phyloP scores from a whole-genome alignment of 495 filamentous ascomycete species.

The Clavariopsis aquatica region DNA sequence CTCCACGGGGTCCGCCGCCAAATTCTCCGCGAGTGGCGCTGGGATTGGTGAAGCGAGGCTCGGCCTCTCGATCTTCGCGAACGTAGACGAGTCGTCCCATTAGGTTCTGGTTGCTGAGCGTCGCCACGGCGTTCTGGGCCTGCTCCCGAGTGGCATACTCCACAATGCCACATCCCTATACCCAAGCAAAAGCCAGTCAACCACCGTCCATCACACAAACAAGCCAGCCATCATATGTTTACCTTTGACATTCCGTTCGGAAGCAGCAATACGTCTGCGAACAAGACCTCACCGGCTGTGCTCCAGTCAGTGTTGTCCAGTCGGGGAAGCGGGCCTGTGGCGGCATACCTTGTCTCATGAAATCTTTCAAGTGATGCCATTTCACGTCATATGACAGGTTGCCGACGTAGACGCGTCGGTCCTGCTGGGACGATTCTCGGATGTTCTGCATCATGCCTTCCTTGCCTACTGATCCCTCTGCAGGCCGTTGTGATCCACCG shows the following conservation, averaged over 20 bases:
- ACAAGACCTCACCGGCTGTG: conserved; percentile 97
- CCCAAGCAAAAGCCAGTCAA: conserved; percentile 97
- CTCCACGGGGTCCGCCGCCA: conserved; percentile 53
- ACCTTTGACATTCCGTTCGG: conserved; percentile 99
- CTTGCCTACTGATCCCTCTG: conserved; percentile 82
- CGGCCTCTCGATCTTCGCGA: conserved; percentile 94
- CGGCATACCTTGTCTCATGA: conserved; percentile 95
- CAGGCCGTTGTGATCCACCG: conserved; percentile 67
- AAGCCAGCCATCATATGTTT: conserved; percentile 80
- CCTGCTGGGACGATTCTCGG: conserved; percentile 92
- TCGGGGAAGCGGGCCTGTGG: not conserved
- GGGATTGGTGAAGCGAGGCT: conserved; percentile 82
- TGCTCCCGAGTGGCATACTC: conserved; percentile 99
- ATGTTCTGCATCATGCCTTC: conserved; percentile 95
- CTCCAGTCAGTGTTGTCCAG: conserved; percentile 14
- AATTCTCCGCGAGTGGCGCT: conserved; percentile 52
- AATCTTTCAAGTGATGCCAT: conserved; percentile 99
- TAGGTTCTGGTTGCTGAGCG: conserved; percentile 97
- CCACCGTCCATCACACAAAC: conserved; percentile 74
- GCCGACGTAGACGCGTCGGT: conserved; percentile 98
- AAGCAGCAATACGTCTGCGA: conserved; percentile 99
- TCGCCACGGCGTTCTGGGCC: conserved; percentile 95
- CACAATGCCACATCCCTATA: conserved; percentile 99
- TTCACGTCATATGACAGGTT: conserved; percentile 99
- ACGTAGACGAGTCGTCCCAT: conserved; percentile 99